phyloP scores from a whole-genome alignment of 805 yeast genomes.

The Metschnikowia reukaufii region DNA sequence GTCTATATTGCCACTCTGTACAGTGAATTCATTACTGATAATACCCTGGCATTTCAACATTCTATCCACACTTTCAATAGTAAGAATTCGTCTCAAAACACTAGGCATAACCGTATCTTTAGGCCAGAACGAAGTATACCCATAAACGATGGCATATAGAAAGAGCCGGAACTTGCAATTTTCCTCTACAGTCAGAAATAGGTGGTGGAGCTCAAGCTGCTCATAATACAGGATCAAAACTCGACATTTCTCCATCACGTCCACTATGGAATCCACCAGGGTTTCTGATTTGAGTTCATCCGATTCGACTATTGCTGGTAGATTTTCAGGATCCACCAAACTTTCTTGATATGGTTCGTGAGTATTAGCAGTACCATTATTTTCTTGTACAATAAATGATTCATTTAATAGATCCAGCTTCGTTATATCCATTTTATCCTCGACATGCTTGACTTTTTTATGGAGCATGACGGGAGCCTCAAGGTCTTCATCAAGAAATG shows the following conservation, averaged over 20 bases:
- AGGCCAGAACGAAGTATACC: conserved; percentile 9
- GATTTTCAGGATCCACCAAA: conserved; percentile 1
- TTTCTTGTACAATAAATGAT: too few species aligned
- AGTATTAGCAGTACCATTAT: too few species aligned
- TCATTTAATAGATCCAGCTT: not conserved
- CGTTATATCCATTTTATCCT: not conserved
- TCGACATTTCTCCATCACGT: conserved; percentile 1
- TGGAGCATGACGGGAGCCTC: conserved; percentile 8
- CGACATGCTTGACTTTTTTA: conserved; percentile 6
- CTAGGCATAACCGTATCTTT: conserved; percentile 6
- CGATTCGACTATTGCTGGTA: conserved; percentile 12
- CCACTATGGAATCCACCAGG: conserved; percentile 2
- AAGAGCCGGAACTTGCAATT: conserved; percentile 18
- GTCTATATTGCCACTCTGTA: not conserved
- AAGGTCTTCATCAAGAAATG: conserved; percentile 8
- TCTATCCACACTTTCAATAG: conserved; percentile 12
- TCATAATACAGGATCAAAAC: conserved; percentile 10
- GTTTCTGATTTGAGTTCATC: conserved; percentile 9
- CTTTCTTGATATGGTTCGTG: too few species aligned
- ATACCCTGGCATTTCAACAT: conserved; percentile 1
- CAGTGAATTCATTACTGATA: not conserved
- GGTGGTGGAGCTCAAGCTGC: conserved; percentile 9
- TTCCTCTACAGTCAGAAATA: conserved; percentile 10
- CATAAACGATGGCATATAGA: conserved; percentile 15
- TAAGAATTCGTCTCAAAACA: conserved; percentile 9